A percentile compares a stretch with the other conserved stretches of the same genome.
phyloP scores from a whole-genome alignment of 495 filamentous ascomycete species.

The Neurospora sp. region DNA sequence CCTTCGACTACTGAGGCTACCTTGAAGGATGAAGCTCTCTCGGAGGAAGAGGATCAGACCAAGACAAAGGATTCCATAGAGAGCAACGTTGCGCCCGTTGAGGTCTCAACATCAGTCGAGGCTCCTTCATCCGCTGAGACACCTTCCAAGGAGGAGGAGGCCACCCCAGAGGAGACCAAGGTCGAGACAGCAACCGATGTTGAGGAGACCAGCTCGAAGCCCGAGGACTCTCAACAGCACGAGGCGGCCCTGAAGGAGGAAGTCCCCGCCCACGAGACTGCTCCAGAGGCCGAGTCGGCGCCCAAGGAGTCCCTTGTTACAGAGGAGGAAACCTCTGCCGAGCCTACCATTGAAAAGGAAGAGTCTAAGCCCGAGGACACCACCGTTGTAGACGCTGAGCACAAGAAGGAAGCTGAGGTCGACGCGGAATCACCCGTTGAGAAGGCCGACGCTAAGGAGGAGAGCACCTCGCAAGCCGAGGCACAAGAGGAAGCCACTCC shows the following conservation, averaged over 20 bases:
- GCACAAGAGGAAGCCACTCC: not conserved
- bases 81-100: not conserved
- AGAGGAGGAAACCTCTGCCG: not conserved
- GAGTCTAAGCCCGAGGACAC: not conserved
- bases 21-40: not conserved
- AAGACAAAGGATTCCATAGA: not conserved
- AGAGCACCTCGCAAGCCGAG: not conserved
- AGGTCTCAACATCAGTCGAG: not conserved
- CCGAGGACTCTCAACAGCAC: not conserved
- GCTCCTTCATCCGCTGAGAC: not conserved
- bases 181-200: not conserved
- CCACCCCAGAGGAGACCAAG: not conserved
- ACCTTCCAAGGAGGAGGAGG: not conserved
- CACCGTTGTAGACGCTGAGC: not conserved
- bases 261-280: not conserved
- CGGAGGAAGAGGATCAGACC: not conserved
- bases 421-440: not conserved
- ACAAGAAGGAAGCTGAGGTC: not conserved
- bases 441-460: not conserved
- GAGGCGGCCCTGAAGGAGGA: not conserved
- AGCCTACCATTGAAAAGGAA: not conserved
- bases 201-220: not conserved
- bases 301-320: not conserved
- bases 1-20: not conserved
- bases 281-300: not conserved